Base-by-base conservation (phyloP, 129 eudicot species). In the Artemisia argyi region DNA sequence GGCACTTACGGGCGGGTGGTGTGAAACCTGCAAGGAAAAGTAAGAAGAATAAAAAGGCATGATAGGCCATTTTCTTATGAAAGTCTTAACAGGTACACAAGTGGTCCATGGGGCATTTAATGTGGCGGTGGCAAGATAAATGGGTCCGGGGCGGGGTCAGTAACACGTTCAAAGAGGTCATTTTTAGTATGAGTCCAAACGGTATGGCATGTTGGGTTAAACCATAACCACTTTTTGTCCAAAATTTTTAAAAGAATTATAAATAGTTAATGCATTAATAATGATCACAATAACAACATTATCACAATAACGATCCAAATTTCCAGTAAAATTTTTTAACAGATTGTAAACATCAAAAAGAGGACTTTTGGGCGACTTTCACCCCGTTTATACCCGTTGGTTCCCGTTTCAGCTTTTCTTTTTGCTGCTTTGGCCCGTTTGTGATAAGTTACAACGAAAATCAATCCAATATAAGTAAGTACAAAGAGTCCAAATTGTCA, bases 1-100 rank as follows among this genome's bases (percentile, higher is more conserved):
- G 3, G 95, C 96, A 46, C 92, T 71, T 26, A 93, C 97, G 2
- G 98, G 97, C 7, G 98, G 98, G 79, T 93, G 98, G 77, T 93
- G 98, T 13, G 98, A 93, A 73, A 93, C 96, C 98, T 90, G 61
- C 51, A 74, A 48, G 51, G 61, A n/a, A 22, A 61, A n/a, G 35
- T 24, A 26, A 6, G 26, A 26, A 56, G 6, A 24, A 16, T 55
- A 32, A 42, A 53, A 4, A 46, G 16, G 3, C 47, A 11, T 15
- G 12, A 26, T 1, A 65, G 7, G 17, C 4, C 32, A 16, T 35
- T 58, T 16, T 44, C 1, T 58, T 71, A 5, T 24, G 5, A 58
- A 11, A 56, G 35, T 12, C 51, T 35, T 54, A 35, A 56, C 39
- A 39, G 32, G n/a, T n/a, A 35, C 17, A 39, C 18, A 17, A 55